phyloP scores from a whole-genome alignment of 306 rosid species.

The Acacia crassicarpa region DNA sequence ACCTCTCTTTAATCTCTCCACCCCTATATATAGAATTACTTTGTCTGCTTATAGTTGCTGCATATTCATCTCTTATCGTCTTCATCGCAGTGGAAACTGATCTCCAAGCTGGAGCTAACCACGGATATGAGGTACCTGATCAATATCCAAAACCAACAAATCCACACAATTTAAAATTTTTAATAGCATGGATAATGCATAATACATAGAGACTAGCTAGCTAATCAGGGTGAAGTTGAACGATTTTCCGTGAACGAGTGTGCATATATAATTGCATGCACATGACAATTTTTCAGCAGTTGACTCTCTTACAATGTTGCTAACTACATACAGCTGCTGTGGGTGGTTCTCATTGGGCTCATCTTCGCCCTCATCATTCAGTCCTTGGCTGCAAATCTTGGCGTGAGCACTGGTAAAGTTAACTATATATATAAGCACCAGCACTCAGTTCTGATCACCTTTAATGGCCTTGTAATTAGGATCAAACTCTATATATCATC shows the following conservation, averaged over 20 bases:
- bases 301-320: not conserved
- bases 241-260: not conserved
- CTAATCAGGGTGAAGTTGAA: not conserved
- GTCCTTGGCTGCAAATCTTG: conserved; percentile 90
- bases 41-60: not conserved
- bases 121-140: conserved; percentile 66
- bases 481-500: not conserved
- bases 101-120: conserved; percentile 89
- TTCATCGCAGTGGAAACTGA: conserved; percentile 80
- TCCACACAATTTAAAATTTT: not conserved
- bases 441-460: not conserved
- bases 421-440: not conserved
- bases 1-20: not conserved
- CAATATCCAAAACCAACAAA: not conserved
- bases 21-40: not conserved
- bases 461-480: not conserved
- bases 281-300: not conserved
- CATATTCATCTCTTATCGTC: not conserved
- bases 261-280: not conserved
- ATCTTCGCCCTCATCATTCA: conserved; percentile 86
- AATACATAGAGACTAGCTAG: not conserved
- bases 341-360: conserved; percentile 83
- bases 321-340: conserved; percentile 56
- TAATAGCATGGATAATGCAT: not conserved
- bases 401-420: conserved; percentile 69